Base-by-base conservation (phyloP, 2,329 filamentous ascomycete species). In the Cladophialophora chaetospira region DNA sequence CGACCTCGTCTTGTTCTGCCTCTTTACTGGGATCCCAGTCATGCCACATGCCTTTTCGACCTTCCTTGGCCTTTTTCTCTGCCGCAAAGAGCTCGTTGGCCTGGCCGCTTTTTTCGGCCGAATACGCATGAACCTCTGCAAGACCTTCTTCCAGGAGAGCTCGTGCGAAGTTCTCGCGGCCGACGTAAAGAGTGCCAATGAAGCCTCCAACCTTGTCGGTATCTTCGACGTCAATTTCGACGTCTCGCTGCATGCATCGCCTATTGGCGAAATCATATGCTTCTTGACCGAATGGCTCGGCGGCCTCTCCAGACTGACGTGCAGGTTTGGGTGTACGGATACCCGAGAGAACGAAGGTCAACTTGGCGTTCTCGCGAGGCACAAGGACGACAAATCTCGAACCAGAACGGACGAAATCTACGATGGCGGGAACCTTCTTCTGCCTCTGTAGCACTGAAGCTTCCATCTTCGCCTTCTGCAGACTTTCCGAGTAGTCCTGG, bases 401-500 rank as follows among this genome's bases (percentile, higher is more conserved):
- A 26, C 89, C 94, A n/a, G 91, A 89, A 76, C 97, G 97, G 79
- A 96, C 94, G 72, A 95, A 99, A 73, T 99, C 94, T 38, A 99
- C 91, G 65, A 99, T 82, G 9, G 89, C 94, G 5, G 94, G 91
- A 3, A 97, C 87, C 73, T 89, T 93, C 80, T 91, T 93, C 73
- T 97, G 92, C 52, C 93, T 85, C 60, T 94, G 89, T 28, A 99
- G 82, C 19, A 91, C 87, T 9, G 89, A 88, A 33, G 96, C 82
- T 73, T 96, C 91, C 52, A 96, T 87, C 82, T 97, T 97, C 62
- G 94, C 94, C 76, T 97, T 96, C 72, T 97, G 93, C 5, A 93
- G 77, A 59, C 83, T 92, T 73, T 97, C 94, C 4, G 92, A 97
- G 69, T 93, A 91, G 72, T 99, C 94, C 42, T 88, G 82, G 70